These are phyloP conservation scores for Meyerozyma smithsonii DNA, from an alignment of 1,139 yeast species.

Conservation along the genomic window DNA sequence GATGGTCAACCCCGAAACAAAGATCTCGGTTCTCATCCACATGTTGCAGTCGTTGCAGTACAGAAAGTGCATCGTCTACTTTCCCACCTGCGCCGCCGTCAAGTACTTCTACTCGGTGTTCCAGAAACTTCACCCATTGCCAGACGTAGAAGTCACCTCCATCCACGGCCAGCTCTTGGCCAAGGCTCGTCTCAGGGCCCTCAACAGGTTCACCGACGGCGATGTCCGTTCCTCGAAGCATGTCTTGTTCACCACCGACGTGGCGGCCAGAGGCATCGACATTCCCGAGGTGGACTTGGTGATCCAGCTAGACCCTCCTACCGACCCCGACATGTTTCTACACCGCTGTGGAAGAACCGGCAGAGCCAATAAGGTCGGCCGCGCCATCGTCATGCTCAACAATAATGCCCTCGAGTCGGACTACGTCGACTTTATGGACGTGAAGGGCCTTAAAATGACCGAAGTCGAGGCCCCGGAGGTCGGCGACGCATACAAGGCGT, in stretches of 20 bases:
- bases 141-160: conserved; percentile 50
- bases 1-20: conserved; percentile 54
- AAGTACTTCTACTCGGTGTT: conserved; percentile 67
- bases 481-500: conserved; percentile 17
- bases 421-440: conserved; percentile 73
- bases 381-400: conserved; percentile 68
- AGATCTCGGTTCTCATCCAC: conserved; percentile 54
- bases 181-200: conserved; percentile 67
- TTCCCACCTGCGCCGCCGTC: conserved; percentile 86
- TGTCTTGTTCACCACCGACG: conserved; percentile 77
- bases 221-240: conserved; percentile 41
- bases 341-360: conserved; percentile 17
- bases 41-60: conserved; percentile 51
- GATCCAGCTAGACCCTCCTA: conserved; percentile 85
- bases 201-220: conserved; percentile 52
- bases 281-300: conserved; percentile 89
- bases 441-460: conserved; percentile 57
- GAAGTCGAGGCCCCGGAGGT: conserved; percentile 28
- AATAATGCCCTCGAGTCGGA: conserved; percentile 65
- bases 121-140: conserved; percentile 21
- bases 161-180: conserved; percentile 84
- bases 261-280: conserved; percentile 92
- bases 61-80: conserved; percentile 78
- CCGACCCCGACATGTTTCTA: conserved; percentile 50
- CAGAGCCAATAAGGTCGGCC: conserved; percentile 73